Percentiles rank a stretch among this genome's conserved stretches.
These are phyloP conservation scores for Alternaria dauci DNA, from an alignment of 2,329 filamentous ascomycete species.

Conservation along the genomic window DNA sequence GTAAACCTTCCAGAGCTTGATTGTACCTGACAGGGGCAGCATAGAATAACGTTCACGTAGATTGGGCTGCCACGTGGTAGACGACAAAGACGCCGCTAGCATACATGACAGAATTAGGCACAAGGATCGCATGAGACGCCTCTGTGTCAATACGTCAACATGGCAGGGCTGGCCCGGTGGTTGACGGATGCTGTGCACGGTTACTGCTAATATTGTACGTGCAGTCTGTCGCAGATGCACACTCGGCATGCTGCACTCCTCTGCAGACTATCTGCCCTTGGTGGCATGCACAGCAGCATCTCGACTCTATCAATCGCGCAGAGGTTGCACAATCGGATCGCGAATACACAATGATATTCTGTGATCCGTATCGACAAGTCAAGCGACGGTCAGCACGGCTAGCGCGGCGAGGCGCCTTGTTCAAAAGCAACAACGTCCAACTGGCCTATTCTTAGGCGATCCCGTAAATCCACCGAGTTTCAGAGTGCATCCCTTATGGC, in stretches of 20 bases:
- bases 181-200: slow-evolving; percentile 1
- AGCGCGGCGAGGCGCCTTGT: slow-evolving; percentile 6
- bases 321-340: slow-evolving; percentile 3
- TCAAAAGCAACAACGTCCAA: background rate
- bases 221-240: slow-evolving; percentile 3
- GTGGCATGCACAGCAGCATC: background rate
- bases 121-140: background rate
- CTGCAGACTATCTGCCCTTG: background rate
- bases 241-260: background rate
- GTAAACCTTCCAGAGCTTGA: background rate
- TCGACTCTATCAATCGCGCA: background rate
- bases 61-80: background rate
- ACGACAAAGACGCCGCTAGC: background rate
- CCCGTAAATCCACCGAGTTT: slow-evolving; percentile 11
- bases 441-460: slow-evolving; percentile 7
- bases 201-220: background rate
- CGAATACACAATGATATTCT: background rate
- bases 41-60: background rate
- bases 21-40: background rate
- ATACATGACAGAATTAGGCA: background rate
- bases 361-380: slow-evolving; percentile 4
- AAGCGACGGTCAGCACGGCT: slow-evolving; percentile 6
- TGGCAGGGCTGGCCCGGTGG: background rate
- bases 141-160: background rate
- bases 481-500: slow-evolving; percentile 10